Evolutionary conservation across 2,329 filamentous ascomycete genomes (phyloP), one percentile per base, ranked within the genome.

Genomic region (Fusarium longipes): DNA sequence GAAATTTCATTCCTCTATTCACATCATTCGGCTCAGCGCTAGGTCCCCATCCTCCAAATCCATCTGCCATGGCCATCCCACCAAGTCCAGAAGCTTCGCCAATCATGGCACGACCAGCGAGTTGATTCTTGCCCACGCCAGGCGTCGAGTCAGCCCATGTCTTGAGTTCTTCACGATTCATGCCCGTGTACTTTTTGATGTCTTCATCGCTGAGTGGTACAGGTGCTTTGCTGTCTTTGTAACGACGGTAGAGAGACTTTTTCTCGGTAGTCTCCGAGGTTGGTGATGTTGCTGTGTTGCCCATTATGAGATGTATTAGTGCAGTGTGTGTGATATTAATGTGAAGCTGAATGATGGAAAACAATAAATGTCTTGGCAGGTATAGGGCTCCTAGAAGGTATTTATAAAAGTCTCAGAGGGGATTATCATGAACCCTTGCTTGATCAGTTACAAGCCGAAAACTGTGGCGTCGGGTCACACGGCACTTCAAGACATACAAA

Each of bases 171-270:
- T 72, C 73, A 36, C 76, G 75, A 29, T 69, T 70, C 65, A 76
- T 81, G 68, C 80, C 80, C 32, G 79, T 81, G 74, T 81, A 80
- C 62, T 80, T 80, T 27, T 73, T 48, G 27, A 82, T 66, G 61
- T 81, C 79, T 12, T 78, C 78, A 57, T 82, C 79, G 63, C 74
- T 77, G 43, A 79, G 74, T 22, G 71, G 67, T 12, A 57, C 50
- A 43, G 73, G 68, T 35, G 68, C 70, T 65, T 79, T 79, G 39
- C 73, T 71, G 43, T 75, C 74, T 49, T 76, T 73, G 57, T 69
- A 74, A 54, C 75, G 73, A 32, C 73, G 69, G 67, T 77, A 79
- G 29, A 79, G 62, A 9, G 74, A 45, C 35, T 33, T 62, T 35
- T 40, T 67, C 61, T 27, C 36, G 10, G 15, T 45, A 42, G 18